Evolutionary conservation across 164 flowering plant genomes (phyloP), one percentile per base, ranked within the genome.

Genomic region (Hamamelis virginiana): DNA sequence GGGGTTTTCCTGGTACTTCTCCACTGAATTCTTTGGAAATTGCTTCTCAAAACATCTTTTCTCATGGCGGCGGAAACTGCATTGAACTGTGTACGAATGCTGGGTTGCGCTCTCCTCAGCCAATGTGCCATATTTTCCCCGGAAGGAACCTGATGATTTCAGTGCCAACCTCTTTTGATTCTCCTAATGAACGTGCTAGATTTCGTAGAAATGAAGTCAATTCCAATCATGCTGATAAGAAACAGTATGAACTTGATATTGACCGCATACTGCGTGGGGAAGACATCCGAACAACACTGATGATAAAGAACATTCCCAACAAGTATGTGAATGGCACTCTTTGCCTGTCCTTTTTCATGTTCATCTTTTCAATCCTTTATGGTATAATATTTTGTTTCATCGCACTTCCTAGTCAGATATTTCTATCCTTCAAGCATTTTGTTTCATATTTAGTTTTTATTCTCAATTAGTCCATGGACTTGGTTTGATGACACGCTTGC

Each of bases 251-350:
- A 62, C 92, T 91, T 72, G 92, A 89, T 74, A 70, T 89, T 79
- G 91, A 87, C 55, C 88, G 91, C 57, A 89, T 91, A 74, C 21
- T 85, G 78, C 80, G 70, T 41, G 91, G 88, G 57, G 92, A 86
- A 56, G 97, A 91, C 76, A 79, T 41, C 44, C 74, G 94, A 50
- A 89, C 97, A 43, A 91, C 97, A 27, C 80, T 91, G 57, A 91
- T 91, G 97, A 86, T 91, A 68, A 91, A 91, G 77, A 91, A 91
- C 74, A 91, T 91, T 73, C 97, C 97, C 22, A 91, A 91, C 88
- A 91, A 91, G 97, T 91, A 80, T 22, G 88, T 78, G 14, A 65
- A 59, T 64, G 15, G 44, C 61, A n/a, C 51, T 50, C 26, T 9
- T 45, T 71, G 46, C 9, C 62, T 47, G 0, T 51, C 73, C 57